phyloP scores from a whole-genome alignment of 2,329 filamentous ascomycete species.

The Mycocentrospora acerina region DNA sequence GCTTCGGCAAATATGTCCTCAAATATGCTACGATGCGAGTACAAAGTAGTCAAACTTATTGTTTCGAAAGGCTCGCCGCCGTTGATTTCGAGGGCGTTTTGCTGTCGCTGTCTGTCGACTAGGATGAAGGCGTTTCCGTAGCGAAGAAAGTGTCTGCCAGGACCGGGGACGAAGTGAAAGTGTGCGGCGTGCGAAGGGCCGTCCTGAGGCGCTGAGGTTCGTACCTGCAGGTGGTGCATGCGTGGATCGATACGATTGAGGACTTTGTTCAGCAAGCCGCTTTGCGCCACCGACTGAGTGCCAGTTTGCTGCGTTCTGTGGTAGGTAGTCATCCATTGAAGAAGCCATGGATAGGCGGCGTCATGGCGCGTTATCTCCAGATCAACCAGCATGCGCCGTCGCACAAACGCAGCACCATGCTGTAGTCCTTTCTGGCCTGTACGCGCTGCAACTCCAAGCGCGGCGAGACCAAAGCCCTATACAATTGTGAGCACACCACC shows the following conservation, averaged over 20 bases:
- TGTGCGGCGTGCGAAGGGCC: conserved; percentile 73
- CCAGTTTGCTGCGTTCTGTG: conserved; percentile 62
- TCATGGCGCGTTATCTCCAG: conserved; percentile 95
- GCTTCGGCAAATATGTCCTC: conserved; percentile 88
- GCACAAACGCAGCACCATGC: conserved; percentile 70
- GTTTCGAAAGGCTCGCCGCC: conserved; percentile 94
- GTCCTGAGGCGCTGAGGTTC: conserved; percentile 63
- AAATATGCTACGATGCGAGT: conserved; percentile 85
- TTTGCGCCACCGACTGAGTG: conserved; percentile 25
- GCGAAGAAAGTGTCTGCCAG: conserved; percentile 83
- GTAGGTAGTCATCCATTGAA: conserved; percentile 90
- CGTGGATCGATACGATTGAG: conserved; percentile 60
- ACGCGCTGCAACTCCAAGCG: conserved; percentile 77
- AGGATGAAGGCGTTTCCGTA: conserved; percentile 85
- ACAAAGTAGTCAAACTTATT: conserved; percentile 86
- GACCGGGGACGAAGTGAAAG: conserved; percentile 88
- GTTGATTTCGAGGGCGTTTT: conserved; percentile 69
- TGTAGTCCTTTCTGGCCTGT: conserved; percentile 78
- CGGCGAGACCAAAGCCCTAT: conserved; percentile 84
- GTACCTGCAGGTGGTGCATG: conserved; percentile 65
- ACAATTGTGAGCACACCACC: conserved; percentile 33
- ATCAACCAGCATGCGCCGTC: conserved; percentile 85
- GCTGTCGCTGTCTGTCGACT: conserved; percentile 85
- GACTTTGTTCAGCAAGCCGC: conserved; percentile 54
- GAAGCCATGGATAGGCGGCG: conserved; percentile 88